Percentiles rank a stretch among this genome's conserved stretches.
Conservation (phyloP, 495 filamentous ascomycete genomes). For the Aspergillus campestris region DNA sequence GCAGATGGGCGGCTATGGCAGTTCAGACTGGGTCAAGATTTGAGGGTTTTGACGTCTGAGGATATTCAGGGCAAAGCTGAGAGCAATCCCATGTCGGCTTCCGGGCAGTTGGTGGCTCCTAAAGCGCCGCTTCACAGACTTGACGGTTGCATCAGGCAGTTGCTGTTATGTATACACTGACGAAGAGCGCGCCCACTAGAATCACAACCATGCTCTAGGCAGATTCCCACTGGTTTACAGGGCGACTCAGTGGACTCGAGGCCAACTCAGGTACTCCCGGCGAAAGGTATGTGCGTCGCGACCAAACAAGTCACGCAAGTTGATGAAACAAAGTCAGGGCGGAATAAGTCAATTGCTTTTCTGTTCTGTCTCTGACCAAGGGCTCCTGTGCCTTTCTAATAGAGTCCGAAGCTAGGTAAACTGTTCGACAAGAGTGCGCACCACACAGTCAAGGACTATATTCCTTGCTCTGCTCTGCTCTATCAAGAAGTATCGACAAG, state of each 20-base stretch:
- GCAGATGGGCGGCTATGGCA: too few relatives aligned
- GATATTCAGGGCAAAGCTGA: too few relatives aligned
- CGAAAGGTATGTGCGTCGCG: slow-evolving; percentile 12
- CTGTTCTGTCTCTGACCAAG: slow-evolving; percentile 23
- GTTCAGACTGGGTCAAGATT: too few relatives aligned
- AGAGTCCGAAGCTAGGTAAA: slow-evolving; percentile 43
- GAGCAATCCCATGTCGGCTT: too few relatives aligned
- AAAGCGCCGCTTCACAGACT: neutral
- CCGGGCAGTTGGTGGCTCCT: too few relatives aligned
- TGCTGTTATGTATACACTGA: slow-evolving; percentile 11
- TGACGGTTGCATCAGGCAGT: neutral
- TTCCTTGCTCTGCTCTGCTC: slow-evolving; percentile 51
- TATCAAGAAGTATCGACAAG: slow-evolving; percentile 60
- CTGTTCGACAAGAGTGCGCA: slow-evolving; percentile 27
- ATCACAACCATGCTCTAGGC: slow-evolving; percentile 13
- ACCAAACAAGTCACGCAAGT: slow-evolving; percentile 12
- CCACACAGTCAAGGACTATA: slow-evolving; percentile 36
- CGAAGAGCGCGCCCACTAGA: neutral
- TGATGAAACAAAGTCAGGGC: slow-evolving; percentile 24
- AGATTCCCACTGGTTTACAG: slow-evolving; percentile 31
- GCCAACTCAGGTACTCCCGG: slow-evolving; percentile 10
- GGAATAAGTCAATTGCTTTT: slow-evolving; percentile 36
- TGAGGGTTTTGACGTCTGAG: too few relatives aligned
- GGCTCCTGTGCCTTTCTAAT: slow-evolving; percentile 32
- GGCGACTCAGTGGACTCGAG: slow-evolving; percentile 19